phyloP scores from a whole-genome alignment of 305 asterid genomes.

The Fraxinus angustifolia region DNA sequence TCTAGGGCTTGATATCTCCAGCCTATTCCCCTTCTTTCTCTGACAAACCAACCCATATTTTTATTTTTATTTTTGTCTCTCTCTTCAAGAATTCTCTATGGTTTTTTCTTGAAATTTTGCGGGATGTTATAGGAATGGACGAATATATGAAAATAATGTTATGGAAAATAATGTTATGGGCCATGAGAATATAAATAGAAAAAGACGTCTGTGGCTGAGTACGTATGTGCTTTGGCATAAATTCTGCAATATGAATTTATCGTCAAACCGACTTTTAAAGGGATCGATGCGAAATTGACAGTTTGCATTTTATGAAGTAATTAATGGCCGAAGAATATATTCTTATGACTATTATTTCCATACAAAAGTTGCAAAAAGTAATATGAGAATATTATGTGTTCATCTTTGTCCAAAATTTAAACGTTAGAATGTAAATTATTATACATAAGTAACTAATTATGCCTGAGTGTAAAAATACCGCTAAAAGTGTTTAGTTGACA shows the following conservation, averaged over 20 bases:
- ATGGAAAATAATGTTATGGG: background rate
- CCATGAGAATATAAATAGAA: background rate
- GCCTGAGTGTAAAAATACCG: background rate
- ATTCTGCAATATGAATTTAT: background rate
- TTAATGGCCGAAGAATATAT: background rate
- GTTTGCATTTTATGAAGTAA: background rate
- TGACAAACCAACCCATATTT: slow-evolving; percentile 30
- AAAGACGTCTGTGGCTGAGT: background rate
- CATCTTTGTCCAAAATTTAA: background rate
- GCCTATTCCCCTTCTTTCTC: slow-evolving; percentile 51
- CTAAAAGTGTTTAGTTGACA: too few relatives aligned
- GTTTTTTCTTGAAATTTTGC: background rate
- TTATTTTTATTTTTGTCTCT: background rate
- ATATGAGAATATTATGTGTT: background rate
- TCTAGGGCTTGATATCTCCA: slow-evolving; percentile 58
- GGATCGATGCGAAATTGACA: background rate
- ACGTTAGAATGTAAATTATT: background rate
- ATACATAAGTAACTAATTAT: background rate
- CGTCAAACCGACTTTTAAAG: background rate
- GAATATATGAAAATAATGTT: background rate
- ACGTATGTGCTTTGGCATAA: background rate
- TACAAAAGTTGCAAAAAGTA: background rate
- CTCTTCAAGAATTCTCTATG: background rate
- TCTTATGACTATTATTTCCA: background rate
- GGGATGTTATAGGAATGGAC: background rate